Evolutionary conservation across 768 basidiomycete genomes (phyloP).

Genomic region (Boletus fagicola): DNA sequence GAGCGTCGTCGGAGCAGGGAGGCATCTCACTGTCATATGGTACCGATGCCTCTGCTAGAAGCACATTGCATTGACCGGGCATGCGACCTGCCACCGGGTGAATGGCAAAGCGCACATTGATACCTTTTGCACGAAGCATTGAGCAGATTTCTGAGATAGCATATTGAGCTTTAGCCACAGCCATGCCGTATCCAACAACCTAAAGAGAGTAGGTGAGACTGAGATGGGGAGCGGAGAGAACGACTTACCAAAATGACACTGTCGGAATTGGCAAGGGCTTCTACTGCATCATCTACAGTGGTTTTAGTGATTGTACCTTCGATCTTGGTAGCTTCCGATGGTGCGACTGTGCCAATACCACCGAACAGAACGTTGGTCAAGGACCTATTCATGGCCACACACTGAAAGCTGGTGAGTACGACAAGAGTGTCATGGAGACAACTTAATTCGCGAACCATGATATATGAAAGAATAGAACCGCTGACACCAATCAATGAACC

Average conservation of each 20-base stretch:
- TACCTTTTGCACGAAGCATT: slow-evolving; percentile 66
- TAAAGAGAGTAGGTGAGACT: slow-evolving; percentile 25
- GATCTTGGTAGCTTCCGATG: slow-evolving; percentile 66
- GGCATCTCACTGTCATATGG: slow-evolving; percentile 75
- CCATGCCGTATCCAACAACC: slow-evolving; percentile 90
- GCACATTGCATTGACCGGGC: slow-evolving; percentile 93
- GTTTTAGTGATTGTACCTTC: slow-evolving; percentile 80
- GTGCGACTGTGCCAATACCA: slow-evolving; percentile 62
- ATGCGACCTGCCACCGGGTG: slow-evolving; percentile 92
- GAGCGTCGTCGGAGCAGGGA: background rate
- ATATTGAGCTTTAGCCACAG: slow-evolving; percentile 88
- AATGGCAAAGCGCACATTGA: slow-evolving; percentile 83
- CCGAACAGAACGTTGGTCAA: slow-evolving; percentile 85
- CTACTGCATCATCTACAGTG: slow-evolving; percentile 76
- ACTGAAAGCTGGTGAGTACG: slow-evolving; percentile 43
- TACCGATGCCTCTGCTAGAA: slow-evolving; percentile 85
- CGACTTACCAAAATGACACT: slow-evolving; percentile 70
- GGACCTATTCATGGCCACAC: slow-evolving; percentile 90
- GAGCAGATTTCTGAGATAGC: slow-evolving; percentile 72
- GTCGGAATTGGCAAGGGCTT: slow-evolving; percentile 74
- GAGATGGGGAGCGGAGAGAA: background rate
- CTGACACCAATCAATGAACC: slow-evolving; percentile 88
- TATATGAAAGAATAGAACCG: slow-evolving; percentile 88
- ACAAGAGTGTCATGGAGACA: background rate
- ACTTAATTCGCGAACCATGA: slow-evolving; percentile 61